These are phyloP conservation scores for Circinella umbellata DNA, from an alignment of 371 early-diverging fungal genomes.

Conservation along the genomic window DNA sequence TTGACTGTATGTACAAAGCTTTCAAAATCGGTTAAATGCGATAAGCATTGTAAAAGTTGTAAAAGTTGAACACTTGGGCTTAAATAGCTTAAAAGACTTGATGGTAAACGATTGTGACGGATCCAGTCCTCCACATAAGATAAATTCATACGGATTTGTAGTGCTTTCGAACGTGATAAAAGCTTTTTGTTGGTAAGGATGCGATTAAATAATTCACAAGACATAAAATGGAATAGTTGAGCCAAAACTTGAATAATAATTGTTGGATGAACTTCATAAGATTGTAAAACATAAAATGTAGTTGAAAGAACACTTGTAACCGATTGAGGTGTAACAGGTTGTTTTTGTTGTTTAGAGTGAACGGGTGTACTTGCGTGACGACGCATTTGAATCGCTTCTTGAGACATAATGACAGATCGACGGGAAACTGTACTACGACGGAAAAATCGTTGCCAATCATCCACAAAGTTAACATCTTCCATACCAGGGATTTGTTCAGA, in stretches of 20 bases:
- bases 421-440: slow-evolving; percentile 25
- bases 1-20: slow-evolving; percentile 75
- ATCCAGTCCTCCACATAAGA: slow-evolving; percentile 86
- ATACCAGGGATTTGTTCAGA: slow-evolving; percentile 71
- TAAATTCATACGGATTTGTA: slow-evolving; percentile 88
- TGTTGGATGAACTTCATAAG: slow-evolving; percentile 69
- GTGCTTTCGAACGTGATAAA: slow-evolving; percentile 81
- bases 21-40: slow-evolving; percentile 66
- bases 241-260: slow-evolving; percentile 58
- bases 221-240: slow-evolving; percentile 78
- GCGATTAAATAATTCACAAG: slow-evolving; percentile 82
- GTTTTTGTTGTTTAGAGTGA: neutral
- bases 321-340: slow-evolving; percentile 54
- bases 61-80: slow-evolving; percentile 76
- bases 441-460: slow-evolving; percentile 56
- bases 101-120: slow-evolving; percentile 58
- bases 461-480: slow-evolving; percentile 65
- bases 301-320: slow-evolving; percentile 68
- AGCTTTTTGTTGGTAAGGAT: slow-evolving; percentile 77
- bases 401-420: slow-evolving; percentile 7
- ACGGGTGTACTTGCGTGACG: slow-evolving; percentile 19
- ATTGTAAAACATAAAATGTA: slow-evolving; percentile 62
- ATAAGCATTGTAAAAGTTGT: slow-evolving; percentile 82
- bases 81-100: slow-evolving; percentile 49
- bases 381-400: slow-evolving; percentile 15